phyloP scores from a whole-genome alignment of 2,329 filamentous ascomycete species.

The Pyrenochaeta sp. region DNA sequence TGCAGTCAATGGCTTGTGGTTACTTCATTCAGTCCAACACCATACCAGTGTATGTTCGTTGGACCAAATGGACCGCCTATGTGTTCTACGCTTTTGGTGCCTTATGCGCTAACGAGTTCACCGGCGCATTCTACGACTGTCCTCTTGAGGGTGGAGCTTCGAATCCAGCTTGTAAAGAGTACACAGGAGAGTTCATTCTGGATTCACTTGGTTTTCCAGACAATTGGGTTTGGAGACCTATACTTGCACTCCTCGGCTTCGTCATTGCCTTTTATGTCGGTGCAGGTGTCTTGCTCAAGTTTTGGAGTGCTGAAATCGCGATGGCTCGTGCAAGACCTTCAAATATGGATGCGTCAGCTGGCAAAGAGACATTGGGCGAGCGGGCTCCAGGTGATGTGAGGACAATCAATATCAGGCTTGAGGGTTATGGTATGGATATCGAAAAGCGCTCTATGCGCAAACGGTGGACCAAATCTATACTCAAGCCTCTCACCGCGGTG shows the following conservation, averaged over 20 bases:
- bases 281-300: slow-evolving; percentile 69
- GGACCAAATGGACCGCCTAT: slow-evolving; percentile 75
- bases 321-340: slow-evolving; percentile 68
- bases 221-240: slow-evolving; percentile 73
- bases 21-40: slow-evolving; percentile 78
- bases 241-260: slow-evolving; percentile 69
- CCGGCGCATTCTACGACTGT: slow-evolving; percentile 76
- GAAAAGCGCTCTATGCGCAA: slow-evolving; percentile 67
- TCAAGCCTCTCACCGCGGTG: slow-evolving; percentile 71
- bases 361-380: slow-evolving; percentile 73
- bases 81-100: slow-evolving; percentile 76
- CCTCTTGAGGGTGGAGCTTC: slow-evolving; percentile 68
- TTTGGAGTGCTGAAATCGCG: slow-evolving; percentile 72
- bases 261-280: slow-evolving; percentile 68
- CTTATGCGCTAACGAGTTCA: slow-evolving; percentile 76
- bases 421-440: slow-evolving; percentile 70
- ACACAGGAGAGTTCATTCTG: slow-evolving; percentile 75
- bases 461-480: slow-evolving; percentile 62
- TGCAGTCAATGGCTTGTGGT: slow-evolving; percentile 78
- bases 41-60: slow-evolving; percentile 79
- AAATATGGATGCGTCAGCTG: slow-evolving; percentile 68
- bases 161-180: slow-evolving; percentile 72
- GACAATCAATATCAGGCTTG: slow-evolving; percentile 70
- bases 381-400: slow-evolving; percentile 64
- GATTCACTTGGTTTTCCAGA: slow-evolving; percentile 71